Evolutionary conservation across 2,329 filamentous ascomycete genomes (phyloP).

Genomic region (Neophaeococcomyces mojaviensis): DNA sequence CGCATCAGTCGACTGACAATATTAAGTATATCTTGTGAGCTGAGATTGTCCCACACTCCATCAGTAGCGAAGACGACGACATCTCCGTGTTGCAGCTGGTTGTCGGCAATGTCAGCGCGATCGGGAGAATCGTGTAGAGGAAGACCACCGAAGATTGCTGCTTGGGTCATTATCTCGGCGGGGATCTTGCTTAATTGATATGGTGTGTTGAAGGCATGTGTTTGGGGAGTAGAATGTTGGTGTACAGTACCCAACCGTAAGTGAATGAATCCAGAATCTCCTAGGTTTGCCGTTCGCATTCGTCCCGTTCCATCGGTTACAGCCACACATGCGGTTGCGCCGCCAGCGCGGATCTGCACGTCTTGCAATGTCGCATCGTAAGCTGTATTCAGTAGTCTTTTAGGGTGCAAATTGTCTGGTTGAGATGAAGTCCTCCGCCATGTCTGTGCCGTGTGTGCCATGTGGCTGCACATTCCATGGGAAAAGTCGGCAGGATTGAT

Average conservation of each 20-base stretch:
- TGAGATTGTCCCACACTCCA: slow-evolving; percentile 92
- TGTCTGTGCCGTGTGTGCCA: slow-evolving; percentile 67
- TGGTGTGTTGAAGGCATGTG: slow-evolving; percentile 95
- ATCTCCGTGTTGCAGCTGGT: slow-evolving; percentile 78
- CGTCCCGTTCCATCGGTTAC: slow-evolving; percentile 64
- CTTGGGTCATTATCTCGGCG: slow-evolving; percentile 66
- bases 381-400: slow-evolving; percentile 68
- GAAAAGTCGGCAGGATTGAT: slow-evolving; percentile 94
- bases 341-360: slow-evolving; percentile 66
- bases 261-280: slow-evolving; percentile 89
- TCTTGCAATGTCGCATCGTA: slow-evolving; percentile 78
- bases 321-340: slow-evolving; percentile 86
- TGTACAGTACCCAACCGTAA: slow-evolving; percentile 79
- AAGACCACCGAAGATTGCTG: slow-evolving; percentile 72
- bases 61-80: slow-evolving; percentile 91
- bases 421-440: slow-evolving; percentile 34
- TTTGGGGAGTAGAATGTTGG: slow-evolving; percentile 75
- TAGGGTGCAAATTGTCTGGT: slow-evolving; percentile 44
- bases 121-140: slow-evolving; percentile 76
- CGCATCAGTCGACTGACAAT: slow-evolving; percentile 74
- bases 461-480: slow-evolving; percentile 85
- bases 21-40: slow-evolving; percentile 77
- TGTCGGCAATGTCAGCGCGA: slow-evolving; percentile 72
- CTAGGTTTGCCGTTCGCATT: slow-evolving; percentile 85
- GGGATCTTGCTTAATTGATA: slow-evolving; percentile 90